A percentile compares a stretch with the other conserved stretches of the same genome.
Evolutionary conservation across 2,329 filamentous ascomycete genomes (phyloP).

Genomic region (Lasiodiplodia hormozganensis): DNA sequence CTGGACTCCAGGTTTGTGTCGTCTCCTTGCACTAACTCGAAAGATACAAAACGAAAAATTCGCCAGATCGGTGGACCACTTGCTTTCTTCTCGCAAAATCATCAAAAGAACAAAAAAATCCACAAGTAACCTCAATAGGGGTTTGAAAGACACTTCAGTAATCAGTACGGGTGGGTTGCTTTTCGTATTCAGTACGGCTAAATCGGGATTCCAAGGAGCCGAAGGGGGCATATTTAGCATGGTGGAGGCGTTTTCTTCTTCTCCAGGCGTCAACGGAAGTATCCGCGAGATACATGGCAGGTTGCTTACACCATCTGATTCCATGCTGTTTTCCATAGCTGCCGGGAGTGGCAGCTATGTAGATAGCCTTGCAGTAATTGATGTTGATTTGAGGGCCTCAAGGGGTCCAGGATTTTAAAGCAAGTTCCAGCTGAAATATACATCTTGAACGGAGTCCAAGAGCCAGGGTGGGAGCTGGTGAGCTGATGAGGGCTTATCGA

Average conservation of each 20-base stretch:
- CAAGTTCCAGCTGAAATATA: neutral
- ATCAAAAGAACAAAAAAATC: conserved; percentile 14
- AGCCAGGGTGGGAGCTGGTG: neutral
- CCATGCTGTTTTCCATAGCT: conserved; percentile 2
- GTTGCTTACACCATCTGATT: conserved; percentile 10
- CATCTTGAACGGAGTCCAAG: neutral
- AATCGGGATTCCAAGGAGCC: conserved; percentile 10
- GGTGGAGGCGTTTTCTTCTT: conserved; percentile 13
- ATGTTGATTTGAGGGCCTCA: conserved; percentile 26
- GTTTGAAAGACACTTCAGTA: conserved; percentile 6
- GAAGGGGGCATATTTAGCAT: conserved; percentile 1
- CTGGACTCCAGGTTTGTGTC: conserved; percentile 24
- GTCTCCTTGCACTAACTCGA: conserved; percentile 12
- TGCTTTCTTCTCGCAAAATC: conserved; percentile 24
- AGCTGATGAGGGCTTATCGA: neutral
- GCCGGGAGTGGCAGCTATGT: conserved; percentile 15
- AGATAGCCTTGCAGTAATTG: conserved; percentile 29
- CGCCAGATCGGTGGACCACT: neutral
- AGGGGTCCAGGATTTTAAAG: conserved; percentile 12
- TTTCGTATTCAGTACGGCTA: conserved; percentile 8
- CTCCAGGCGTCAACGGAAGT: neutral
- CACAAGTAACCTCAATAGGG: neutral
- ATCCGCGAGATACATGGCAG: neutral
- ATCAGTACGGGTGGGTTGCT: conserved; percentile 9
- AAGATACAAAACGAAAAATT: neutral